Base-by-base conservation (phyloP, 1,284 basidiomycete genomes). In the Vanrija pseudolonga region DNA sequence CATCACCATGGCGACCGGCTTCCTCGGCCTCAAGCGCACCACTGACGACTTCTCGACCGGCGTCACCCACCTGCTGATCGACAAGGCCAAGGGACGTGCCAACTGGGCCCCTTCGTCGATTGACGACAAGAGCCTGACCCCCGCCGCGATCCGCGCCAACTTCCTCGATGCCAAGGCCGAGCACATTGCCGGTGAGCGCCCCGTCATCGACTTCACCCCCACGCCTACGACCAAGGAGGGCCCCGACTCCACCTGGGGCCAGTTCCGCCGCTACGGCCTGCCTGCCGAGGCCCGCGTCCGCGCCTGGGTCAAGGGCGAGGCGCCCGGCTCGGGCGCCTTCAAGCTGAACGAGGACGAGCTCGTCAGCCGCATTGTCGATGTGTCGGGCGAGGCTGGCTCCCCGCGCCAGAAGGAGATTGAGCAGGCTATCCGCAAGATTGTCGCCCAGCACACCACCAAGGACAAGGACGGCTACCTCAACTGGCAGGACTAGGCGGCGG, bases 1-100 rank as follows among this genome's bases (percentile, higher is more conserved):
- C 53, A 65, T 71, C 41, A 55, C 61, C 40, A 72, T 73, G 68
- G 65, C 66, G 6, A 67, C 63, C 26, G 64, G 61, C 26, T 70
- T 68, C 39, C 55, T 59, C 32, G 67, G 66, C 9, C 47, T 56
- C 18, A 69, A 71, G 67, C 86, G 84, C 56, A 86, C 83, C 37
- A 89, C 82, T 66, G 80, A 85, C 23, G 93, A 97, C 77, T 96
- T 97, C 76, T 68, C 79, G 51, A 85, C 82, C 19, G 93, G 93
- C 24, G 88, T 96, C 37, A 84, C 80, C 15, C 82, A 86, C 44
- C 83, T 90, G 24, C 76, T 97, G 28, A 74, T 88, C 43, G 76
- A 85, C n/a, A 90, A 87, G 72, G 73, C 64, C 51, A 76, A 68
- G 62, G 66, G 64, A 19, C 63, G 67, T 38, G 63, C 71, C 42